These are phyloP conservation scores for Steccherinum ochraceum DNA, from an alignment of 768 basidiomycete species.

Conservation along the genomic window DNA sequence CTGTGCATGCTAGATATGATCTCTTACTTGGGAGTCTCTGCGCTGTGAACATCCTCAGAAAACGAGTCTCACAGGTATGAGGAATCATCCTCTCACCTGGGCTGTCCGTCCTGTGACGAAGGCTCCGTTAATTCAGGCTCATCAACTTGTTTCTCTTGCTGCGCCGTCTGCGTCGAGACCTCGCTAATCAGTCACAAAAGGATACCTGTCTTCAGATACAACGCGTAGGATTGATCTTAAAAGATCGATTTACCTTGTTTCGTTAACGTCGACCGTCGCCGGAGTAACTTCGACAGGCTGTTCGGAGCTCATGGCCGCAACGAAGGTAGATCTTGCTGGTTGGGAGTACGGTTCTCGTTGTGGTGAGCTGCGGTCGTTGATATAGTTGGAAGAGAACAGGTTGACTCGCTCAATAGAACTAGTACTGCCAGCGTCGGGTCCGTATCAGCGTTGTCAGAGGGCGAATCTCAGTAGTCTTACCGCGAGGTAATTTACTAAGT, in stretches of 20 bases:
- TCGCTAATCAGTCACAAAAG: too few relatives aligned
- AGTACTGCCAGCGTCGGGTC: neutral
- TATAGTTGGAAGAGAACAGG: neutral
- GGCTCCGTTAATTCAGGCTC: neutral
- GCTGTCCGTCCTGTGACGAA: neutral
- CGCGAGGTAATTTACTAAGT: too few relatives aligned
- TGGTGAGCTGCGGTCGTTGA: neutral
- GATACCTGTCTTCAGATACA: neutral
- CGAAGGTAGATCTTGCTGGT: neutral
- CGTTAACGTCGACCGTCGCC: neutral
- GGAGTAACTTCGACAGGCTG: neutral
- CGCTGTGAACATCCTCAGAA: neutral
- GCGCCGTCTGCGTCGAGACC: neutral
- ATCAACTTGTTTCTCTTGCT: neutral
- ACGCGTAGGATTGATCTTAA: neutral
- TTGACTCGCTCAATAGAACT: neutral
- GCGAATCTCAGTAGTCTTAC: too few relatives aligned
- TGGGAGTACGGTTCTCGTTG: neutral
- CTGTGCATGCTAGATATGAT: neutral
- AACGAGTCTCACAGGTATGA: neutral
- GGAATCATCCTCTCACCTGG: neutral
- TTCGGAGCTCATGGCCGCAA: neutral
- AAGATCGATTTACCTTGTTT: neutral
- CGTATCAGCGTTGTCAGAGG: neutral
- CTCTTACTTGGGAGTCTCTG: neutral